Base-by-base conservation (phyloP, 306 rosid genomes). In the Urtica urens region DNA sequence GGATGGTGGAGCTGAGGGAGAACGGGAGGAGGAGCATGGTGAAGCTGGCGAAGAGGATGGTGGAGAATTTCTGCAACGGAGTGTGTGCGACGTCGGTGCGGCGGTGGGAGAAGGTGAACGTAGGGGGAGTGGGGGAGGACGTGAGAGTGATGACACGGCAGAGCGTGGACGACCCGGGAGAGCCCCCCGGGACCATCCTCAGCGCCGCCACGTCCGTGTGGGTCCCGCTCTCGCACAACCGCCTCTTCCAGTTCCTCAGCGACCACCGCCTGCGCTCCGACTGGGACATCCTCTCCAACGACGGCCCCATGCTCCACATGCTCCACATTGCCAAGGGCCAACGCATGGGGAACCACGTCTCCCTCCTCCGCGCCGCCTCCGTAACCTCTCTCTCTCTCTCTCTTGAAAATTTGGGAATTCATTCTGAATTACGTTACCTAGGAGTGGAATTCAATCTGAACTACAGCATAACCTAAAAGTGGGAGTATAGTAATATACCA, bases 191-290 rank as follows among this genome's bases (percentile, higher is more conserved):
- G 10, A 55, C 74, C 7, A 76, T 81, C 31, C 49, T 90, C 57
- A 78, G 97, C 49, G 97, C 86, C 7, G 67, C 97, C 11, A 79
- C 94, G 11, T 70, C 87, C 41, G 78, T 90, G 43, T 84, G 93
- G 93, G 25, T 90, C 51, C 92, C 95, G 0, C 68, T 81, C 11
- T 25, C 92, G 2, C 76, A 71, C 17, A 65, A 67, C 31, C 68
- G 69, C 47, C 26, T 84, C 67, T 90, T 84, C 51, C 72, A 70
- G 31, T 81, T 84, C 63, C 43, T 90, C 43, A 65, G 73, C 6
- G 80, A 84, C 1, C 80, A 61, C 26, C 69, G 39, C 18, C 23
- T 64, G 11, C 71, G 97, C 57, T 64, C 75, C 0, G 67, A 77
- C 53, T 90, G 97, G 97, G 97, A 81, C 54, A 46, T 71, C 63